Evolutionary conservation across 2,329 filamentous ascomycete species (phyloP), one percentile per base, ranked within the genome.

Genomic region (Trichophyton schoenleinii): DNA sequence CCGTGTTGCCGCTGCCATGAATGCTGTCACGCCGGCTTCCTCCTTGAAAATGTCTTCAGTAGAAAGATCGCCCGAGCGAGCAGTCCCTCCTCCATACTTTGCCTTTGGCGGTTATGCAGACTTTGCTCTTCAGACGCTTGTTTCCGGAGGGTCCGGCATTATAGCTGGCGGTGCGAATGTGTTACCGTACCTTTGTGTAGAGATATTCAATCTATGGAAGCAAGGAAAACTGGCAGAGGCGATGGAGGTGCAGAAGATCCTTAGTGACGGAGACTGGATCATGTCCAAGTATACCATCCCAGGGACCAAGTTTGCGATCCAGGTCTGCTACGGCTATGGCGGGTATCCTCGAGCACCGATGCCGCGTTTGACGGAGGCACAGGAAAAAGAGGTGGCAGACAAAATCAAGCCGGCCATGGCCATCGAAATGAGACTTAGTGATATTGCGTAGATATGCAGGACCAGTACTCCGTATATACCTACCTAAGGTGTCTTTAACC

Each of bases 311-410:
- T 81, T 82, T 55, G 85, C 79, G 1, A 70, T 89, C 68, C 75
- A 84, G 69, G 75, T 78, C 31, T 84, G 83, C 70, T 82, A 81
- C 65, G 83, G 82, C 6, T 88, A 88, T 66, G 86, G 87, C 61
- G 86, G 80, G 0, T 78, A 76, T 67, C 81, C 82, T 20, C 75
- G 84, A 62, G 80, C 77, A 70, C 83, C 83, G 22, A 73, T 81
- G 58, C 62, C 62, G 13, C 57, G 61, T 22, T 55, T 59, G 20
- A 61, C 60, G 73, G 89, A 95, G 72, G 88, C 96, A 66, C 90
- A 95, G 67, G 97, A 97, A 91, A 92, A 97, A 72, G 88, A 89
- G 2, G 96, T 96, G 70, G 91, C 91, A 0, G 89, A 97, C 52
- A 94, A 99, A 75, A 82, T 97, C 67, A 97, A 99, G 60, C 62